These are phyloP conservation scores for Ganoderma meredithae DNA, from an alignment of 1,284 basidiomycete genomes.

Conservation along the genomic window DNA sequence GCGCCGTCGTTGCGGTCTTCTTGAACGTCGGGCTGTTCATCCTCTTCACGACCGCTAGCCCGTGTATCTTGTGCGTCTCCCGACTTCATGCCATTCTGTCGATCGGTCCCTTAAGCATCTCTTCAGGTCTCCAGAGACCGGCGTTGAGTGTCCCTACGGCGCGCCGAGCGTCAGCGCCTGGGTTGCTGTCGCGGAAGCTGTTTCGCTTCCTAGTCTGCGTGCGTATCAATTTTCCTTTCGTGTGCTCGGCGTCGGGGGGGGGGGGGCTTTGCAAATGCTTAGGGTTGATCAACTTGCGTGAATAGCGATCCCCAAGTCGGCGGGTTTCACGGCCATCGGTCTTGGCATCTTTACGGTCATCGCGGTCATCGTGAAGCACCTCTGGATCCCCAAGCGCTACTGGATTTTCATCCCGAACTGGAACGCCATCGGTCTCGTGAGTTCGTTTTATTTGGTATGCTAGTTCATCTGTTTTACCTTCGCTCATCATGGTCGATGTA, in stretches of 20 bases:
- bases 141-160: slow-evolving; percentile 55
- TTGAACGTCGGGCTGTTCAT: slow-evolving; percentile 65
- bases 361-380: slow-evolving; percentile 58
- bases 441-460: neutral
- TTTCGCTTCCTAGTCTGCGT: slow-evolving; percentile 52
- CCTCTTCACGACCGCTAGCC: slow-evolving; percentile 69
- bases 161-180: slow-evolving; percentile 71
- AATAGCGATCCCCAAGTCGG: slow-evolving; percentile 56
- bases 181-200: slow-evolving; percentile 68
- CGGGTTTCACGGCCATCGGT: slow-evolving; percentile 69
- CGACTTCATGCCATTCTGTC: slow-evolving; percentile 34
- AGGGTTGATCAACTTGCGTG: no score
- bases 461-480: neutral
- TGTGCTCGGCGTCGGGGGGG: no score
- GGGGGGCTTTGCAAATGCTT: no score
- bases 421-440: slow-evolving; percentile 63
- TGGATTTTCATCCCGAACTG: slow-evolving; percentile 69
- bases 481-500: neutral
- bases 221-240: neutral
- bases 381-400: slow-evolving; percentile 61
- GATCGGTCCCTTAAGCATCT: neutral
- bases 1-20: slow-evolving; percentile 65
- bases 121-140: neutral
- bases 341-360: slow-evolving; percentile 56
- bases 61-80: slow-evolving; percentile 57